Conservation (phyloP, 805 yeast species). For the Teunomyces barrocoloradensis region DNA sequence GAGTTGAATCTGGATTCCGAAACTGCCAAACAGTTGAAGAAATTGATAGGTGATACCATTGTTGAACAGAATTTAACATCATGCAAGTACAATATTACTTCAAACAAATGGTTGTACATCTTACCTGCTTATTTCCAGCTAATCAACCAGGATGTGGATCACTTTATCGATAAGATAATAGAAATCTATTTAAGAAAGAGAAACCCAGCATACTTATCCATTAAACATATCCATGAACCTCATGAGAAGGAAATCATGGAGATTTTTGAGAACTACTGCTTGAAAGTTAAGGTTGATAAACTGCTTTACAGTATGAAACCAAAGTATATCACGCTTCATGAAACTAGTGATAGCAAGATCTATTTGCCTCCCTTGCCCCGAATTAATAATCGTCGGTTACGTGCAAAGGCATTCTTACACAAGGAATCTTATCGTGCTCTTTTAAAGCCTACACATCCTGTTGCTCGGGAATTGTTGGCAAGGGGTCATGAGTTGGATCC, state of each 20-base stretch:
- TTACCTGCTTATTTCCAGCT: slow-evolving; percentile 27
- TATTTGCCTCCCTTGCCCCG: slow-evolving; percentile 34
- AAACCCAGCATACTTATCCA: slow-evolving; percentile 9
- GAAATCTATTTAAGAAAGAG: slow-evolving; percentile 26
- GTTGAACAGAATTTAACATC: slow-evolving; percentile 4
- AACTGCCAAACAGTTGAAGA: slow-evolving; percentile 18
- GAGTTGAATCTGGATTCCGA: slow-evolving; percentile 20
- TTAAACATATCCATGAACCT: slow-evolving; percentile 4
- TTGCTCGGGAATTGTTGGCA: slow-evolving; percentile 18
- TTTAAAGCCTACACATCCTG: slow-evolving; percentile 24
- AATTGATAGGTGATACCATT: slow-evolving; percentile 14
- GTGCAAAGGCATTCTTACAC: slow-evolving; percentile 37
- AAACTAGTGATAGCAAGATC: slow-evolving; percentile 23
- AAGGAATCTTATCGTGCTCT: slow-evolving; percentile 35
- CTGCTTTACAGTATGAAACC: slow-evolving; percentile 19
- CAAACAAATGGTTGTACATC: slow-evolving; percentile 22
- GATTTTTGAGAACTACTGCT: slow-evolving; percentile 23
- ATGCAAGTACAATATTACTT: slow-evolving; percentile 6
- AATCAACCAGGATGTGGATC: slow-evolving; percentile 21
- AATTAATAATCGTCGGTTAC: slow-evolving; percentile 24
- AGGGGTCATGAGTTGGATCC: slow-evolving; percentile 19
- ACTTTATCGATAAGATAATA: slow-evolving; percentile 28
- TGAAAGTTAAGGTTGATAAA: slow-evolving; percentile 20
- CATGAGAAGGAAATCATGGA: slow-evolving; percentile 14
- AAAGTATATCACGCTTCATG: slow-evolving; percentile 20